Evolutionary conservation across 306 rosid genomes (phyloP), one percentile per base, ranked within the genome.

Genomic region (Bauhinia variegata): DNA sequence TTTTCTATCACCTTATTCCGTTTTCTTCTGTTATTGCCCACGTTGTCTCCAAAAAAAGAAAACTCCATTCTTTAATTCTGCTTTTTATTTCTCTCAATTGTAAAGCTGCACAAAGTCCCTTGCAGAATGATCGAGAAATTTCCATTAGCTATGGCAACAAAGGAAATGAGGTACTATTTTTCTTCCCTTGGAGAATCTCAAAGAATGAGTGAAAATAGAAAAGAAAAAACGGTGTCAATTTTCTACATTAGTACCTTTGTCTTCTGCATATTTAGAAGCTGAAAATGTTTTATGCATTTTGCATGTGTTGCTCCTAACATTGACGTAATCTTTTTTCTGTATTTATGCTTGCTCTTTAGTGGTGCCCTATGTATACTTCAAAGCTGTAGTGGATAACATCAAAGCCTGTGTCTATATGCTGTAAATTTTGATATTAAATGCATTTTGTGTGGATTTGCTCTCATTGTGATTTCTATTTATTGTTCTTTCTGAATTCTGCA

Each of bases 101-200:
- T 68, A 49, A 85, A 93, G 99, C 90, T 61, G 79, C 69, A 23
- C 88, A 82, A 74, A 86, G 78, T 64, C 75, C 85, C 71, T 75
- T 73, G 51, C 80, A 74, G 71, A 67, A 55, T 23, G 85, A 39
- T 42, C 80, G 23, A 79, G 95, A 93, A 78, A 89, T 93, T 75
- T 77, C 86, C 76, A 90, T 93, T 68, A 90, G 99, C 53, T 90
- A 93, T 50, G 96, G 97, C 65, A 78, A 82, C 90, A 93, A 93
- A 71, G 99, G 97, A 53, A 90, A 88, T 60, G 97, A 90, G 99
- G 99, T 93, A 86, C 2, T 36, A 5, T 23, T 74, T 66, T 1
- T 42, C 53, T 53, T 18, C 58, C 42, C 56, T 12, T 47, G 13
- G 32, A 48, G 28, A 28, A 36, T 30, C 32, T 38, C 61, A 23